Base-by-base conservation (phyloP, 2,329 filamentous ascomycete genomes). In the Neopestalotiopsis rosae region DNA sequence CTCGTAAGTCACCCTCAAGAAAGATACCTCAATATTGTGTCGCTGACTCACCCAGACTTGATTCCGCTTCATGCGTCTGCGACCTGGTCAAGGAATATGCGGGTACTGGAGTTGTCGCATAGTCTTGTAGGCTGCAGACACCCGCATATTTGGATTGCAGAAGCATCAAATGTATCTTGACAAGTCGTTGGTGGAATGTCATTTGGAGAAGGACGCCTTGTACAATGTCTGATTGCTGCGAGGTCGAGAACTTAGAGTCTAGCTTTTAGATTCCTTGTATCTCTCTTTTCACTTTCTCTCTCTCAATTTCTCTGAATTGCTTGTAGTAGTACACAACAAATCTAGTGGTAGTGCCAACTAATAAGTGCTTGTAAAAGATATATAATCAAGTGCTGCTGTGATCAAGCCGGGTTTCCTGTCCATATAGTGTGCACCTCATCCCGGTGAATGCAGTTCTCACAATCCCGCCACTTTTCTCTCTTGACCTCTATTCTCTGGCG, bases 1-100 rank as follows among this genome's bases (percentile, higher is more conserved):
- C 72, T 77, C 75, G 78, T 79, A 64, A 75, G 77, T 76, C 42
- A 2, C 24, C 20, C 67, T 71, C 3, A 2, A 24, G 9, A 20
- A 6, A 20, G 65, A 70, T 49, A 72, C 28, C 3, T 40, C 2
- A 3, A 20, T 58, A 28, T 61, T 67, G 24, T 61, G 13, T 7
- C n/a, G 5, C 14, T 38, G 5, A 38, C 40, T 13, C 2, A 42
- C 14, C 13, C 34, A 74, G 72, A n/a, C 34, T 58, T 7, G 69
- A 74, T 57, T 67, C 71, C 5, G 73, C 72, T 5, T 72, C 71
- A 42, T 74, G 73, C 56, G 68, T 74, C 45, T 74, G 72, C 68
- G 65, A 65, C 30, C 69, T 73, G 66, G 69, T 74, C 13, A 70
- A 72, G 63, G 68, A 68, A 6, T 71, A 70, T n/a, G 61, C 61